Percentiles rank a stretch among this genome's conserved stretches.
phyloP scores from a whole-genome alignment of 148 eudicot species.

The Dianthus caryophyllus region DNA sequence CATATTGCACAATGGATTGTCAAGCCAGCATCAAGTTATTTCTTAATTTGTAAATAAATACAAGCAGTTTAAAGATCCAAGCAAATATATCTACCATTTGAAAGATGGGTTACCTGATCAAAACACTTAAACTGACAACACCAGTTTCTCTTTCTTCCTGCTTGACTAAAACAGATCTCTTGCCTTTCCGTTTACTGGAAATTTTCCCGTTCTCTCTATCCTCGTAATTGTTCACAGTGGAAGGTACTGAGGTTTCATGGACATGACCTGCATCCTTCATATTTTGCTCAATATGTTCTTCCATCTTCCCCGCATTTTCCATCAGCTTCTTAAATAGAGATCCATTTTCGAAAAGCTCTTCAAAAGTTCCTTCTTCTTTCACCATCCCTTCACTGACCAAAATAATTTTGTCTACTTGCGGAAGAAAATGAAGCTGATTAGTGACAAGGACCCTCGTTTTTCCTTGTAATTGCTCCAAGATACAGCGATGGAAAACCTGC shows the following conservation, averaged over 20 bases:
- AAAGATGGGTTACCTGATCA: constrained; percentile 62
- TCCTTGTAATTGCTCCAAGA: constrained; percentile 72
- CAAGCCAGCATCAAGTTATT: no score
- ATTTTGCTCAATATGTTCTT: constrained; percentile 72
- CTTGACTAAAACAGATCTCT: constrained; percentile 78
- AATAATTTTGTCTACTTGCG: constrained; percentile 82
- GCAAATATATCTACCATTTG: no score
- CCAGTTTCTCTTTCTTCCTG: constrained; percentile 97
- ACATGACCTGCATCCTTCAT: constrained; percentile 28
- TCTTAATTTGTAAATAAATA: no score
- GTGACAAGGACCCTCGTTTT: constrained; percentile 91
- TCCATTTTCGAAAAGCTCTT: constrained; percentile 72
- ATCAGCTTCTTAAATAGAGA: constrained; percentile 73
- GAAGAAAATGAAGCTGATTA: constrained; percentile 90
- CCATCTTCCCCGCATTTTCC: constrained; percentile 99
- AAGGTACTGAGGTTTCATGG: constrained; percentile 43
- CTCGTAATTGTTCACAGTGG: no score
- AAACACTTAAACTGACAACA: constrained; percentile 66
- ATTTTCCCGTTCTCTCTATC: constrained; percentile 38
- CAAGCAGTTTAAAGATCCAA: neutral
- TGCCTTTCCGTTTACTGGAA: constrained; percentile 45
- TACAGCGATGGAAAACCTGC: constrained; percentile 92
- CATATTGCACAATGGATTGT: no score
- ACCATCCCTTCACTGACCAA: constrained; percentile 79
- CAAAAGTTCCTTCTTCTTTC: constrained; percentile 87